Base-by-base conservation (phyloP, 306 rosid species). In the Quercus aquifolioides region DNA sequence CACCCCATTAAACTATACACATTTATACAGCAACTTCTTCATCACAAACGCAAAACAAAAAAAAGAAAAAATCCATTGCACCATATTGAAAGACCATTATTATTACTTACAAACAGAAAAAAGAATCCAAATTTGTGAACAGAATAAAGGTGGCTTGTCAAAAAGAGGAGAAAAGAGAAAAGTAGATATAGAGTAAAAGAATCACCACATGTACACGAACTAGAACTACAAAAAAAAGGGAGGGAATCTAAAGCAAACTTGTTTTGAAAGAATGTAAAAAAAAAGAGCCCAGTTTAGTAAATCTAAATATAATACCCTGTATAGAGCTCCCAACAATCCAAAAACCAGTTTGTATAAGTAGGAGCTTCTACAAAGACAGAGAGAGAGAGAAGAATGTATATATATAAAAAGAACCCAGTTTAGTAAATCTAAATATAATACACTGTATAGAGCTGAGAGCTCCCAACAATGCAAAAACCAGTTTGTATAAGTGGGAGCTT, bases 161-260 rank as follows among this genome's bases (percentile, higher is more conserved):
- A 41, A 41, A 41, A 8, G 46, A 2, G 26, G 21, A 20, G 5
- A 21, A 23, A 59, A 59, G 4, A 59, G 26, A 3, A 59, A 58
- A 58, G 28, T 67, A 67, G 5, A 17, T 67, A 67, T 33, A 18
- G 5, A 1, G 51, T 49, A 49, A 49, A 49, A 35, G 52, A 64
- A 64, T 6, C 14, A 15, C 43, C 33, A 17, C 20, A 20, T 20
- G 71, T 70, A 83, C 88, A 82, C 84, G 85, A 73, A 78, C 19
- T 64, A 54, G 74, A 67, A 41, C 11, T 8, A 41, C 1, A 11
- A 41, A 8, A 0, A 55, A 74, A 20, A 76, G 38, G n/a, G 69
- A 52, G n/a, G 77, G 33, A 30, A 64, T n/a, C 52, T 67, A 5
- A 67, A 67, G 51, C 51, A 67, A 49, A 49, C 26, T 67, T 14